Evolutionary conservation across 2,329 filamentous ascomycete species (phyloP).

Genomic region (Byssochlamys sp.): DNA sequence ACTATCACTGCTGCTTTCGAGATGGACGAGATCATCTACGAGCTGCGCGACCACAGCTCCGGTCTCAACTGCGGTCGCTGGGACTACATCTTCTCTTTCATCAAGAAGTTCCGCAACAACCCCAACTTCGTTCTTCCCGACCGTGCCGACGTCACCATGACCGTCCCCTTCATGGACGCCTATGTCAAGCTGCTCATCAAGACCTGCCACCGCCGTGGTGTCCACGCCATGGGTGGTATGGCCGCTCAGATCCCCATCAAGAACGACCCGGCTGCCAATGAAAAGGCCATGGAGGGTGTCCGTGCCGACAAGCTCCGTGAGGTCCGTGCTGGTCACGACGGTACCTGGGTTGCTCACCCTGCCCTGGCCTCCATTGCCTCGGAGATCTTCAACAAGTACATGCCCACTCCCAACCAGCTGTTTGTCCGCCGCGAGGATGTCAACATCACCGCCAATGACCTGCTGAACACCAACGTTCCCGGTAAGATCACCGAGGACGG

Average conservation of each 20-base stretch:
- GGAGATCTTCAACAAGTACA: conserved; percentile 94
- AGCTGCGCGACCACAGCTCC: conserved; percentile 89
- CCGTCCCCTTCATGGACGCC: conserved; percentile 92
- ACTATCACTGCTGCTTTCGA: conserved; percentile 96
- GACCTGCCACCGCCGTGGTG: conserved; percentile 90
- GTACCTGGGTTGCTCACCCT: conserved; percentile 94
- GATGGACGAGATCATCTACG: conserved; percentile 99
- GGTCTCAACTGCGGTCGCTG: conserved; percentile 97
- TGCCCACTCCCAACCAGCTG: conserved; percentile 96
- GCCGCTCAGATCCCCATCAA: conserved; percentile 98
- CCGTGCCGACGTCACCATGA: conserved; percentile 88
- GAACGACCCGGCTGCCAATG: conserved; percentile 80
- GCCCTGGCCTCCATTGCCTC: conserved; percentile 78
- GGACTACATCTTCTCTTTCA: conserved; percentile 99
- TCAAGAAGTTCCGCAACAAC: conserved; percentile 98
- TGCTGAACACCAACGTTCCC: conserved; percentile 96
- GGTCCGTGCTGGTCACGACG: conserved; percentile 88
- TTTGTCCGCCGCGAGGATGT: conserved; percentile 86
- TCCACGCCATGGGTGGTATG: conserved; percentile 99
- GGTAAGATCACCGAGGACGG: conserved; percentile 85
- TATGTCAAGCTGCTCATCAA: conserved; percentile 97
- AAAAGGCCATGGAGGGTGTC: conserved; percentile 85
- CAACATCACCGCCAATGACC: conserved; percentile 71
- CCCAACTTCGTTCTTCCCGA: conserved; percentile 87
- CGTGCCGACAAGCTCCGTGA: conserved; percentile 93